phyloP scores from a whole-genome alignment of 257 asterid species.

The Nicotiana tomentosiformis region DNA sequence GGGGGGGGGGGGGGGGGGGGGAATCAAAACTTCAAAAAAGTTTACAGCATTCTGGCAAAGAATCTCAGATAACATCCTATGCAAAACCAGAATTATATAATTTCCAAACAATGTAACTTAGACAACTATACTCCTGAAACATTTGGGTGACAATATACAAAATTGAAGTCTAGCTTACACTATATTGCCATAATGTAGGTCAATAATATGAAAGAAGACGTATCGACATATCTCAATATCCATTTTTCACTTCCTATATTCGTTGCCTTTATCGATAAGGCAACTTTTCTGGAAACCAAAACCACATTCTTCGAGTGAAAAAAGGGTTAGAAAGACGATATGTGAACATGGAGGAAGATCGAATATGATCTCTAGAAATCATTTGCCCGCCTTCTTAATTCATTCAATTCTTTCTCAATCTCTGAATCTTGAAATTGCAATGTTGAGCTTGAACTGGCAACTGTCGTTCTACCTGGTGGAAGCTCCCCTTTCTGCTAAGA shows the following conservation, averaged over 20 bases:
- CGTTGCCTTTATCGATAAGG: background rate
- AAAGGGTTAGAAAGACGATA: background rate
- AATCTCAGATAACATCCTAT: no score
- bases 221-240: background rate
- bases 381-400: constrained; percentile 67
- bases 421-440: constrained; percentile 79
- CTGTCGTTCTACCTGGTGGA: constrained; percentile 75
- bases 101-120: background rate
- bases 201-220: background rate
- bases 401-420: constrained; percentile 84
- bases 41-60: no score
- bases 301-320: background rate
- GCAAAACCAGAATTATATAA: no score
- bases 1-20: no score
- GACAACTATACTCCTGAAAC: background rate
- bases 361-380: constrained; percentile 37
- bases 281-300: background rate
- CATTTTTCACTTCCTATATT: constrained; percentile 8
- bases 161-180: constrained; percentile 4
- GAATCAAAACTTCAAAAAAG: no score
- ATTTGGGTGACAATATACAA: background rate
- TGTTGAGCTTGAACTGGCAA: constrained; percentile 33
- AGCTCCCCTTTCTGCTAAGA: constrained; percentile 83
- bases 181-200: background rate
- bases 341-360: background rate